Conservation (phyloP, 2,329 filamentous ascomycete genomes). For the Venturiaceae sp. region DNA sequence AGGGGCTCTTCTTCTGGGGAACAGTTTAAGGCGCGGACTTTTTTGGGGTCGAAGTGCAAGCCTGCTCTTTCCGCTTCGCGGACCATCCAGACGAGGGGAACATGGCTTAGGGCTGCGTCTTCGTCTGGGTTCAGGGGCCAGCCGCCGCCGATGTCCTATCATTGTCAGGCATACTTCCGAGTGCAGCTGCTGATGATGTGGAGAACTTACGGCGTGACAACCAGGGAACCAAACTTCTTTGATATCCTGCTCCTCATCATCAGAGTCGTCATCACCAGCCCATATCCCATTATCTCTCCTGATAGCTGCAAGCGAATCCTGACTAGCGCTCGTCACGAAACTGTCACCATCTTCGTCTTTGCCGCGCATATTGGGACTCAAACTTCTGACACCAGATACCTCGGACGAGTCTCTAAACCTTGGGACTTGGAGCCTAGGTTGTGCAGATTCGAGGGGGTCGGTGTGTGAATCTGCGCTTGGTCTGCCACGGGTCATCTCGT, state of each 20-base stretch:
- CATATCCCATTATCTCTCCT: slow-evolving; percentile 17
- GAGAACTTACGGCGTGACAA: slow-evolving; percentile 46
- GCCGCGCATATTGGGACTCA: slow-evolving; percentile 19
- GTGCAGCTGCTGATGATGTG: neutral
- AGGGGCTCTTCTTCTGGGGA: slow-evolving; percentile 31
- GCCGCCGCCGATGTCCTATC: slow-evolving; percentile 61
- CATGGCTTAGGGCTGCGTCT: slow-evolving; percentile 50
- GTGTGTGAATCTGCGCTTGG: neutral
- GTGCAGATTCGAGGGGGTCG: slow-evolving; percentile 9
- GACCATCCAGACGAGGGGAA: slow-evolving; percentile 63
- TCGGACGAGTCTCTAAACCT: slow-evolving; percentile 23
- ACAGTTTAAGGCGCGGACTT: slow-evolving; percentile 58
- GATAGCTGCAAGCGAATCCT: slow-evolving; percentile 14
- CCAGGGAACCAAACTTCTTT: slow-evolving; percentile 76
- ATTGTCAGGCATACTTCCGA: neutral
- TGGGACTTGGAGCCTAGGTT: slow-evolving; percentile 19
- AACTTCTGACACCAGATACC: slow-evolving; percentile 20
- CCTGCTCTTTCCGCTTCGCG: slow-evolving; percentile 55
- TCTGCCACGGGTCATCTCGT: slow-evolving; percentile 6
- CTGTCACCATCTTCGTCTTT: slow-evolving; percentile 11
- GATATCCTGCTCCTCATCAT: slow-evolving; percentile 53
- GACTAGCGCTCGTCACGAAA: slow-evolving; percentile 20
- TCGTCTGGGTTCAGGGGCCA: slow-evolving; percentile 53
- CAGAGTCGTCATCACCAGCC: slow-evolving; percentile 22
- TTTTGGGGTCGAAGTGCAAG: slow-evolving; percentile 58